phyloP scores from a whole-genome alignment of 148 eudicot species.

The Dysphania ambrosioides region DNA sequence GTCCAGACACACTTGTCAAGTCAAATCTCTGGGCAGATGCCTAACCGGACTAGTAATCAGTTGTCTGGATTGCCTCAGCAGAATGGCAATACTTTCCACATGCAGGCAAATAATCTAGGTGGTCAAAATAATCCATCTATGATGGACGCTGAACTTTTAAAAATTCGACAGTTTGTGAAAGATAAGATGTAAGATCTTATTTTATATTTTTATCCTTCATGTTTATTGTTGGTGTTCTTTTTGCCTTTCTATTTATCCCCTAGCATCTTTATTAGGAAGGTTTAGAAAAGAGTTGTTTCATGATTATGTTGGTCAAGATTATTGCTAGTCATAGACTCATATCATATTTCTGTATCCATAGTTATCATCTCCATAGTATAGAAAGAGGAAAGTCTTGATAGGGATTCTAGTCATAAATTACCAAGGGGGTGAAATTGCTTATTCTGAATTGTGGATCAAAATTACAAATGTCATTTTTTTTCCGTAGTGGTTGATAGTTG shows the following conservation, averaged over 20 bases:
- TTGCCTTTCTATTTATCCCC: no score
- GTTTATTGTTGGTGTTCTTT: neutral
- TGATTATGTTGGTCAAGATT: neutral
- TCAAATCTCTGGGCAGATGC: constrained; percentile 64
- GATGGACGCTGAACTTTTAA: constrained; percentile 42
- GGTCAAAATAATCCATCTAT: constrained; percentile 38
- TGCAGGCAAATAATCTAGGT: constrained; percentile 47
- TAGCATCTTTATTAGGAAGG: constrained; percentile 1
- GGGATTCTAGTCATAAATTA: neutral
- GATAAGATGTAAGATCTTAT: constrained; percentile 60
- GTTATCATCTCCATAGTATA: neutral
- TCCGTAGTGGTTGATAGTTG: no score
- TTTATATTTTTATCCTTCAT: constrained; percentile 6
- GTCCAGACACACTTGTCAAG: constrained; percentile 52
- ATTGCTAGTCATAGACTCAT: no score
- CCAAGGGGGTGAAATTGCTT: neutral
- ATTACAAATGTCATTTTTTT: no score
- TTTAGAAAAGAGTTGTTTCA: neutral
- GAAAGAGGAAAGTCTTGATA: neutral
- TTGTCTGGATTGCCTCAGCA: constrained; percentile 49
- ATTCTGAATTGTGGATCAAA: no score
- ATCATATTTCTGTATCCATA: neutral
- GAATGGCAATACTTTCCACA: constrained; percentile 50
- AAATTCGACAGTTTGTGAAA: constrained; percentile 49
- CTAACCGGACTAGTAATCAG: constrained; percentile 52